These are phyloP conservation scores for Rhizophora apiculata DNA, from an alignment of 345 rosid species.

Conservation along the genomic window DNA sequence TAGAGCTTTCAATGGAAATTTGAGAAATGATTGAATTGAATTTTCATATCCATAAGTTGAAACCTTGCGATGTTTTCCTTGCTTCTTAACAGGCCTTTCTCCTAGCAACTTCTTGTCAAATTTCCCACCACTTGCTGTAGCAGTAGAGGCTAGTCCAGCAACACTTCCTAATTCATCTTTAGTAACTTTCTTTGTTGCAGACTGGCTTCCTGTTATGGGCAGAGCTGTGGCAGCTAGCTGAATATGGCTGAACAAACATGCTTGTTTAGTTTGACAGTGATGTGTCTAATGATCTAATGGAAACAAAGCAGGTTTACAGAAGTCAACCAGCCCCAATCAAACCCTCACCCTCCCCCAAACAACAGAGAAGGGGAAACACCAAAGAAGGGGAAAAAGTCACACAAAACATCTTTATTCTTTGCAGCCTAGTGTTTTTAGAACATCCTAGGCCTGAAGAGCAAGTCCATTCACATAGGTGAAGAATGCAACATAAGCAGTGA, in stretches of 20 bases:
- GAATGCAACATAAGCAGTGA: no score
- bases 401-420: no score
- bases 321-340: no score
- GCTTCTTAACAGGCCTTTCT: constrained; percentile 73
- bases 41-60: not conserved
- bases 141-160: constrained; percentile 82
- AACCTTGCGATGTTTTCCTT: constrained; percentile 90
- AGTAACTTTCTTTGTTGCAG: constrained; percentile 56
- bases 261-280: not conserved
- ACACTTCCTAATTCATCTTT: constrained; percentile 74
- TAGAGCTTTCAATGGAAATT: not conserved
- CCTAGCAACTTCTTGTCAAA: constrained; percentile 84
- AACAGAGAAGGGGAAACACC: no score
- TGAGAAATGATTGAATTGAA: not conserved
- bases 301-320: no score
- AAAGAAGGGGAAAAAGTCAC: no score
- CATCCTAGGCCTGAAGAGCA: no score
- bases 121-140: constrained; percentile 96
- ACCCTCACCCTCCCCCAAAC: no score
- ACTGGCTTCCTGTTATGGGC: constrained; percentile 78
- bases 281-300: no score
- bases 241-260: constrained; percentile 58
- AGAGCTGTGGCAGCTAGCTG: constrained; percentile 83
- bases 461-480: no score
- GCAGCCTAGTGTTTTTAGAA: no score